phyloP scores from a whole-genome alignment of 139 green algal species.

The Limnomonas spitsbergensis region DNA sequence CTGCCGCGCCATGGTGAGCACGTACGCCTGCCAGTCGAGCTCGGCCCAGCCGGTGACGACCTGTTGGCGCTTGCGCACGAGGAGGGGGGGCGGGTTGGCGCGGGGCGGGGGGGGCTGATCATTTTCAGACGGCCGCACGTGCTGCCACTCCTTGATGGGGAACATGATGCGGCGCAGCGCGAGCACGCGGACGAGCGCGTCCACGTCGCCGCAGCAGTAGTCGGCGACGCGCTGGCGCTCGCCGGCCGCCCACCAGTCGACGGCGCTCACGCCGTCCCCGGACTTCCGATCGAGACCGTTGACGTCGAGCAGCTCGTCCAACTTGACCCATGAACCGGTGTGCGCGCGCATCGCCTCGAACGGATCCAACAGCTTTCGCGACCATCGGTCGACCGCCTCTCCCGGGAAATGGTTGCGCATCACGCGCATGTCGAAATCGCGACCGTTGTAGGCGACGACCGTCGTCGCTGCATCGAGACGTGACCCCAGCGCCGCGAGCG shows the following conservation, averaged over 20 bases:
- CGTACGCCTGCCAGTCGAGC: too few species aligned
- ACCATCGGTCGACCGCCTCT: background rate
- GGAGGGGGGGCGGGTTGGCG: too few species aligned
- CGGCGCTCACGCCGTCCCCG: background rate
- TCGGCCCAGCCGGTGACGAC: too few species aligned
- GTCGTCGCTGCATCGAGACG: background rate
- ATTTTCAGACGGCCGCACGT: too few species aligned
- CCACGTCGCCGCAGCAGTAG: background rate
- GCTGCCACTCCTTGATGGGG: too few species aligned
- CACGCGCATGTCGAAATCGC: background rate
- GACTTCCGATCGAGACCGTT: background rate
- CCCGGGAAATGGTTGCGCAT: background rate
- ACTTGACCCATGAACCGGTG: background rate
- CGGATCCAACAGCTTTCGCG: background rate
- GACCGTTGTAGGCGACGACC: background rate
- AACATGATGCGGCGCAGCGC: too few species aligned
- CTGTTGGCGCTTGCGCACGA: too few species aligned
- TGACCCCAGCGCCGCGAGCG: background rate
- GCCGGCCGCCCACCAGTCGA: background rate
- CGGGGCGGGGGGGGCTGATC: too few species aligned
- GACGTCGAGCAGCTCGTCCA: background rate
- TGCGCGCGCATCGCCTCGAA: background rate
- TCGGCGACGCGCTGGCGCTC: background rate
- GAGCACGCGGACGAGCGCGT: too few species aligned
- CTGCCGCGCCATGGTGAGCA: too few species aligned